Percentiles rank a stretch among this genome's conserved stretches.
These are phyloP conservation scores for Ganoderma lucidum DNA, from an alignment of 1,284 basidiomycete species.

Conservation along the genomic window DNA sequence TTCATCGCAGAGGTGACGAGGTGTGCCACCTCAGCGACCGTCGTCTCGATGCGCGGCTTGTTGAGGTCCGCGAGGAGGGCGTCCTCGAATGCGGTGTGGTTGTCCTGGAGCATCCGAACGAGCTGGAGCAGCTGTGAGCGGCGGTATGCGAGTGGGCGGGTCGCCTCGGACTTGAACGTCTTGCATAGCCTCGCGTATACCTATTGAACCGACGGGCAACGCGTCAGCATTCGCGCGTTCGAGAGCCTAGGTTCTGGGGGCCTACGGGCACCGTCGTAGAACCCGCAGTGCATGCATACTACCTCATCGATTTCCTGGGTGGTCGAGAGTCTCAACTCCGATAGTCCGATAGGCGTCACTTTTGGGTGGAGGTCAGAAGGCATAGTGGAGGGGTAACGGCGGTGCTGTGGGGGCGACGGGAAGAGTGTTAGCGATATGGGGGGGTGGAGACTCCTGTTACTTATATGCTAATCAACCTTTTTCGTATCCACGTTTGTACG, in stretches of 20 bases:
- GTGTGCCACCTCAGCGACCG: conserved; percentile 48
- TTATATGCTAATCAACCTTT: too few species aligned
- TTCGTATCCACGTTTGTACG: too few species aligned
- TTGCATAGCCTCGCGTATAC: conserved; percentile 53
- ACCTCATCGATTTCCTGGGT: not conserved
- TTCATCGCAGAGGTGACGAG: conserved; percentile 54
- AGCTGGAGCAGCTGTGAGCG: conserved; percentile 71
- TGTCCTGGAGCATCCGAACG: conserved; percentile 68
- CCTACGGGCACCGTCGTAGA: not conserved
- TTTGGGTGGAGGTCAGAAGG: conserved; percentile 13
- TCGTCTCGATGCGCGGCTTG: conserved; percentile 54
- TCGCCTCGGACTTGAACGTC: conserved; percentile 60
- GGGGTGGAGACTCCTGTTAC: not conserved
- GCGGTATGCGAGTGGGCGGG: conserved; percentile 61
- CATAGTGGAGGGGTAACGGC: conserved; percentile 2
- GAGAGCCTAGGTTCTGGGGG: not conserved
- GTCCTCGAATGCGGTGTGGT: conserved; percentile 55
- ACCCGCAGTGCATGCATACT: not conserved
- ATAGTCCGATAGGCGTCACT: conserved; percentile 8
- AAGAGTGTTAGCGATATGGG: not conserved
- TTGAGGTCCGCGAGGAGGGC: conserved; percentile 62
- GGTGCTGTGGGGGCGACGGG: not conserved
- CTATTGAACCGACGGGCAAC: conserved; percentile 36
- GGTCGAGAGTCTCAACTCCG: conserved; percentile 9
- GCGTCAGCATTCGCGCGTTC: not conserved